Base-by-base conservation (phyloP, 148 eudicot species). In the Fagopyrum tataricum region DNA sequence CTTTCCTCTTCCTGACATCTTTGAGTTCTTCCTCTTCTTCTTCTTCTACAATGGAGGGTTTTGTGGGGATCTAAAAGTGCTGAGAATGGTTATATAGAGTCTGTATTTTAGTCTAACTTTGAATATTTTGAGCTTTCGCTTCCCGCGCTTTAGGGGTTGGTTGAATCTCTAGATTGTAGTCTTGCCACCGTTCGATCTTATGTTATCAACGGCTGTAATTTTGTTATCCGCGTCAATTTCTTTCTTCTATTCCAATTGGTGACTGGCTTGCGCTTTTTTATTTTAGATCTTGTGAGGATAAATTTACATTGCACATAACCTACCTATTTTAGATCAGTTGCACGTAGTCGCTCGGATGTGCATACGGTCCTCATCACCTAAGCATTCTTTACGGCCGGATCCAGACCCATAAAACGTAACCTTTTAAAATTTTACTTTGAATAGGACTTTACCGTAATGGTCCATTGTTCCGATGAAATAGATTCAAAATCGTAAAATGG, bases 1-100 rank as follows among this genome's bases (percentile, higher is more conserved):
- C 55, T 71, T 71, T 49, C 73, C 73, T 71, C 73, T 71, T 8
- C 73, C 73, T 23, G 73, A 71, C 73, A 71, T 71, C 13, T 47
- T 71, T 31, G 37, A 31, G 37, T 31, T 31, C 37, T 31, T 12
- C 24, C 39, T 59, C 26, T 59, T 13, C 13, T 61, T 15, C 10
- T 15, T 37, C 44, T 64, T 62, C 67, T 62, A 3, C 67, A 62
- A 62, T 26, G 67, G 69, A 15, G 69, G 31, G 39, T 31, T 31
- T 64, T 31, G 69, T 37, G 69, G 37, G 7, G 42, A 13, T 5
- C 10, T 9, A 3, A 1, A 11, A 5, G 24, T 64, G 9, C 44
- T 15, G 44, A 39, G 69, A 64, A 31, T 31, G 69, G 2, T 37
- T 64, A 64, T 64, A 64, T 37, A 64, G 1, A 12, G 69, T 0